Percentiles rank a stretch among this genome's conserved stretches.
phyloP scores from a whole-genome alignment of 2,329 filamentous ascomycete species.

The Exophiala dermatitidis region DNA sequence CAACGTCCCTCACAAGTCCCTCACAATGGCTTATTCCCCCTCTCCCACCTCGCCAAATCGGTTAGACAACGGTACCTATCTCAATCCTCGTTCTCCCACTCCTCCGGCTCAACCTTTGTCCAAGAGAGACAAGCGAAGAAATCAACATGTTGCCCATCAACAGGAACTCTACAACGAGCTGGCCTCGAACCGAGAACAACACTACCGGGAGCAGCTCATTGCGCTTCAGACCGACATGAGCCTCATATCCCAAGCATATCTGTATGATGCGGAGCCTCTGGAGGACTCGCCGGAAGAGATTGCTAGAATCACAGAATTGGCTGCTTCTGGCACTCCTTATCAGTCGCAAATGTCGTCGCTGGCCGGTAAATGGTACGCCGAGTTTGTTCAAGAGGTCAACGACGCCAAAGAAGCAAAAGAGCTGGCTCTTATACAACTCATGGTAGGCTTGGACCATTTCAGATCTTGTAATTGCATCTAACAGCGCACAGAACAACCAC shows the following conservation, averaged over 20 bases:
- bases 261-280: slow-evolving; percentile 65
- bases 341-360: slow-evolving; percentile 61
- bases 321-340: slow-evolving; percentile 51
- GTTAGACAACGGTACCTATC: slow-evolving; percentile 17
- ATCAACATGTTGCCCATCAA: slow-evolving; percentile 72
- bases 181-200: slow-evolving; percentile 68
- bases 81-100: slow-evolving; percentile 23
- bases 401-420: slow-evolving; percentile 83
- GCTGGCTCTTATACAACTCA: slow-evolving; percentile 69
- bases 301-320: slow-evolving; percentile 53
- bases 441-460: slow-evolving; percentile 50
- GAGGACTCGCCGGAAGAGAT: slow-evolving; percentile 60
- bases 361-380: slow-evolving; percentile 72
- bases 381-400: slow-evolving; percentile 81
- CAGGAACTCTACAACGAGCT: slow-evolving; percentile 69
- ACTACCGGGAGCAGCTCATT: slow-evolving; percentile 83
- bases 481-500: slow-evolving; percentile 47
- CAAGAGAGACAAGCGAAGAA: slow-evolving; percentile 85
- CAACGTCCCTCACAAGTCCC: not conserved
- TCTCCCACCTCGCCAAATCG: slow-evolving; percentile 30
- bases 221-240: slow-evolving; percentile 88
- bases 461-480: not conserved
- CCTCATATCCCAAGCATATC: slow-evolving; percentile 76
- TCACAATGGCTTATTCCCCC: slow-evolving; percentile 36
- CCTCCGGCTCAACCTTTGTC: slow-evolving; percentile 50